phyloP scores from a whole-genome alignment of 2,329 filamentous ascomycete genomes.

The Proliferodiscus dingleyae region DNA sequence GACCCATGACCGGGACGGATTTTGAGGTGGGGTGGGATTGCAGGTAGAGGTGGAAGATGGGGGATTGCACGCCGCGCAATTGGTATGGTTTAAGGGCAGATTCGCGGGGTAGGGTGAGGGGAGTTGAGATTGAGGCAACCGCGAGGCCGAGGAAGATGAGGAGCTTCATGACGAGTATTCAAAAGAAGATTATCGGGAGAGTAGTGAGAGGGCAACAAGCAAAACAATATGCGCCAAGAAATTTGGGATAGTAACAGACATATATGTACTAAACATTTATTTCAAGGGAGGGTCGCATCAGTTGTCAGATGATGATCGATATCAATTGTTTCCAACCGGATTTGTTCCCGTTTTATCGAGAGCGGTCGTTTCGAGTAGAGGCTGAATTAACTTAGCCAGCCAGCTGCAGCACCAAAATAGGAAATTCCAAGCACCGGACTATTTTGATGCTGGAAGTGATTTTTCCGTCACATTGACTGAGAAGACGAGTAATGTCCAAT shows the following conservation, averaged over 20 bases:
- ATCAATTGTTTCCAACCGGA: slow-evolving; percentile 3
- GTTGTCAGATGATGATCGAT: slow-evolving; percentile 10
- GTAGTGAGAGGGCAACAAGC: background rate
- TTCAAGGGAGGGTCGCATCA: background rate
- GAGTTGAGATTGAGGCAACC: background rate
- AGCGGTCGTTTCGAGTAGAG: slow-evolving; percentile 11
- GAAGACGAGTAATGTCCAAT: no score
- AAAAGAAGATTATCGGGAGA: background rate
- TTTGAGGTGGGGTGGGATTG: slow-evolving; percentile 34
- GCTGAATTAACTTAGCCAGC: slow-evolving; percentile 20
- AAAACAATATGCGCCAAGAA: background rate
- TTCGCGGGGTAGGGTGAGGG: background rate
- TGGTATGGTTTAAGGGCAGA: slow-evolving; percentile 34
- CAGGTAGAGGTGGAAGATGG: slow-evolving; percentile 50
- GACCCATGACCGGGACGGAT: slow-evolving; percentile 45
- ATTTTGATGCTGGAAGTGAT: no score
- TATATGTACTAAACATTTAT: background rate
- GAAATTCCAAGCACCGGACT: no score
- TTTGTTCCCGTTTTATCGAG: background rate
- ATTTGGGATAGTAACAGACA: background rate
- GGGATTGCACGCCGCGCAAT: slow-evolving; percentile 45
- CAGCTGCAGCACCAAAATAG: no score
- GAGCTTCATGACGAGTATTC: slow-evolving; percentile 1
- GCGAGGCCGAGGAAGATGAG: slow-evolving; percentile 2
- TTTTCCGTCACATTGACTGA: no score